These are phyloP conservation scores for Nigrograna mackinnonii DNA, from an alignment of 2,329 filamentous ascomycete genomes.

Conservation along the genomic window DNA sequence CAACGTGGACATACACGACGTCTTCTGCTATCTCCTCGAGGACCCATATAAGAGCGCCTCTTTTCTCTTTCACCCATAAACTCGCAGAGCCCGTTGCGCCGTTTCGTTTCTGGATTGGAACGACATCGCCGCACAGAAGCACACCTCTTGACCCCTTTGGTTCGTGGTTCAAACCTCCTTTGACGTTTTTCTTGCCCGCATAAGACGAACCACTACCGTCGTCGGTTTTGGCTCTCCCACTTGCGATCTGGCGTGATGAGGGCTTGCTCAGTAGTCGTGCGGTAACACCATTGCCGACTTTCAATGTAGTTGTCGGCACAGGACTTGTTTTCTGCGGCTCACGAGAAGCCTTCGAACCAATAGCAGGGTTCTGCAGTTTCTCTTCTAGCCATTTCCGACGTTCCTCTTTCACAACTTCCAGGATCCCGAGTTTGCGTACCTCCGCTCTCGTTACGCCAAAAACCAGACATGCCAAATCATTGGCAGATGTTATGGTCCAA, in stretches of 20 bases:
- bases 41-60: constrained; percentile 93
- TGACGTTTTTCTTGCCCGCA: constrained; percentile 50
- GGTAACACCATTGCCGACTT: constrained; percentile 83
- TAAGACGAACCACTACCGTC: constrained; percentile 58
- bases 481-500: constrained; percentile 95
- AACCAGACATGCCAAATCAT: constrained; percentile 94
- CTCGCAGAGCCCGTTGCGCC: constrained; percentile 90
- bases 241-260: constrained; percentile 58
- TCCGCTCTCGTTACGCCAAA: constrained; percentile 98
- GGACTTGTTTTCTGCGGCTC: constrained; percentile 36
- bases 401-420: constrained; percentile 93
- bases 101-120: constrained; percentile 95
- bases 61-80: constrained; percentile 98
- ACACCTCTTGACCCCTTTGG: constrained; percentile 83
- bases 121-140: constrained; percentile 93
- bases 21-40: constrained; percentile 97
- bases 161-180: constrained; percentile 67
- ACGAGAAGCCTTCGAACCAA: constrained; percentile 46
- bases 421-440: constrained; percentile 89
- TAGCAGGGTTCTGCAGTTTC: constrained; percentile 71
- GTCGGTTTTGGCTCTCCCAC: constrained; percentile 65
- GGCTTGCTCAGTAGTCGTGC: constrained; percentile 87
- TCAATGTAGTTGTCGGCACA: constrained; percentile 47
- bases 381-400: constrained; percentile 86
- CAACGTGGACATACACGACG: constrained; percentile 74